Percentiles rank a stretch among this genome's conserved stretches.
phyloP scores from a whole-genome alignment of 257 asterid genomes.

The Phtheirospermum japonicum region DNA sequence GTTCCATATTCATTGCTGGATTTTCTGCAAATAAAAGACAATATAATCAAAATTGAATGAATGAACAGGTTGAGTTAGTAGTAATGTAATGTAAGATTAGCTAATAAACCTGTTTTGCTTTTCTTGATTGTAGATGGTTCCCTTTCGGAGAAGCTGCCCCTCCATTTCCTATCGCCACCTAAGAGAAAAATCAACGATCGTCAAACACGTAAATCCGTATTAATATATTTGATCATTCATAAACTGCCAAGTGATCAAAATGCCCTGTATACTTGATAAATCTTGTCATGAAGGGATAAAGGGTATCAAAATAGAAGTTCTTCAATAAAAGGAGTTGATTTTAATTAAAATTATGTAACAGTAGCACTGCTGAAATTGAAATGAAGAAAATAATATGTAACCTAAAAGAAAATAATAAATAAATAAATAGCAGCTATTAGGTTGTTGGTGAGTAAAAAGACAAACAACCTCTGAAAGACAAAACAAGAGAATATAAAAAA shows the following conservation, averaged over 20 bases:
- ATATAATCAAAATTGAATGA: conserved; percentile 18
- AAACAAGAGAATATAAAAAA: conserved; percentile 25
- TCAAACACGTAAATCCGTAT: neutral
- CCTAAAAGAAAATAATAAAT: neutral
- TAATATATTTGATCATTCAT: no score
- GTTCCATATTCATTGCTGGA: conserved; percentile 44
- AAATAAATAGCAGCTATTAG: neutral
- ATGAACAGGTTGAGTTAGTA: neutral
- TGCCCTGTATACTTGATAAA: neutral
- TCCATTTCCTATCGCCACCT: conserved; percentile 77
- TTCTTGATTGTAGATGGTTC: conserved; percentile 71
- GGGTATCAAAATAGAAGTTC: no score
- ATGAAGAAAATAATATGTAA: neutral
- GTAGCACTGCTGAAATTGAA: neutral
- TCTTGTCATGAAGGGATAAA: neutral
- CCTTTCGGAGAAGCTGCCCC: conserved; percentile 70
- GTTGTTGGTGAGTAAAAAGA: conserved; percentile 27
- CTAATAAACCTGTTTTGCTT: conserved; percentile 60
- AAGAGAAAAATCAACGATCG: neutral
- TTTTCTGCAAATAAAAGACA: conserved; percentile 45
- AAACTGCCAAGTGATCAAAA: neutral
- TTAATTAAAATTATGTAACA: no score
- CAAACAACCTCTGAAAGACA: conserved; percentile 41
- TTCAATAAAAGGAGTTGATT: no score
- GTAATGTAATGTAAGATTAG: neutral